These are phyloP conservation scores for Suhomyces canberraensis DNA, from an alignment of 805 yeast genomes.

Conservation along the genomic window DNA sequence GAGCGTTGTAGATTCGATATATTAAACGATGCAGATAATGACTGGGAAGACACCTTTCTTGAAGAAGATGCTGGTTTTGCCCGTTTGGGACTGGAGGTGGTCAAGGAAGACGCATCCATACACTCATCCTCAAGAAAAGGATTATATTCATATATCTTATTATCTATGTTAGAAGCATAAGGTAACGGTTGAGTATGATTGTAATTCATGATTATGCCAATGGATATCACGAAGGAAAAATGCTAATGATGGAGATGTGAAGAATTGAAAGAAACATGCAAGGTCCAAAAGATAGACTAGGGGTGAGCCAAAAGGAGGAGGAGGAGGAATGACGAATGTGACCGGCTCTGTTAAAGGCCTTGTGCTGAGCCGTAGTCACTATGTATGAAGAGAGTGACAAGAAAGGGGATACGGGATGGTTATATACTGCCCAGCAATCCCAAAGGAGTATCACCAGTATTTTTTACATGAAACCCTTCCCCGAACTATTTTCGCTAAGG, in stretches of 20 bases:
- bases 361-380: neutral
- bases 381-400: too few species aligned
- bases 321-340: neutral
- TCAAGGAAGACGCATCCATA: neutral
- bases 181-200: slow-evolving; percentile 26
- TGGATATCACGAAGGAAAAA: slow-evolving; percentile 3
- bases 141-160: slow-evolving; percentile 21
- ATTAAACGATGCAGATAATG: slow-evolving; percentile 4
- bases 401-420: neutral
- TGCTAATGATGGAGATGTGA: neutral
- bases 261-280: slow-evolving; percentile 3
- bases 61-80: slow-evolving; percentile 11
- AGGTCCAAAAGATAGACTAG: slow-evolving; percentile 22
- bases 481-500: neutral
- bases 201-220: slow-evolving; percentile 9
- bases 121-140: slow-evolving; percentile 11
- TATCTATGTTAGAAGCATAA: slow-evolving; percentile 14
- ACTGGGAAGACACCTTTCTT: slow-evolving; percentile 1
- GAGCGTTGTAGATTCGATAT: neutral
- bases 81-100: slow-evolving; percentile 11
- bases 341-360: neutral
- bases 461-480: neutral
- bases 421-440: neutral
- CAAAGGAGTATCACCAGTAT: too few species aligned
- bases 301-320: slow-evolving; percentile 23